Evolutionary conservation across 2,329 filamentous ascomycete genomes (phyloP), one percentile per base, ranked within the genome.

Genomic region (Sclerotinia glacialis): DNA sequence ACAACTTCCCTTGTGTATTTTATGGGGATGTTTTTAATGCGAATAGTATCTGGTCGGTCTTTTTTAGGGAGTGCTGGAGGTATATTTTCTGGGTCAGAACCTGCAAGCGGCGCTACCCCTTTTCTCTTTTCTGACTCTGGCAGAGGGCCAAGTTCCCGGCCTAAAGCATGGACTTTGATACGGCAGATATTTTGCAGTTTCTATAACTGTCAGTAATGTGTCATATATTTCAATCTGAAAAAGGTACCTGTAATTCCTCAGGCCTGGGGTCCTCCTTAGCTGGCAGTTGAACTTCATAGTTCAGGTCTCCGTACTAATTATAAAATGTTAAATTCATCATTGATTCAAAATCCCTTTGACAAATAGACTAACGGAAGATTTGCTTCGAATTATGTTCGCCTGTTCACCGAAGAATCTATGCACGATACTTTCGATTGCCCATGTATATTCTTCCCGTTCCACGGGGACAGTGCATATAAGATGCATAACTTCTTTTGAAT

Each of bases 11-110:
- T 34, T 18, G 46, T 28, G 47, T 60, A 65, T n/a, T 11, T 21
- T n/a, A n/a, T 31, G 5, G 64, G 64, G 40, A 65, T 65, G 5
- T 60, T 65, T 14, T 46, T 53, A 12, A 65, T 46, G 18, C 64
- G 64, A 42, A 65, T 60, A 3, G 64, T 65, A 46, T 65, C 64
- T 5, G 64, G 64, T 8, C 64, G 55, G 37, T 49, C 58, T 44
- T 65, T 65, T 34, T 2, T 21, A 28, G 26, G 18, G 18, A 34
- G 23, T 2, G 46, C 18, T 11, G 46, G 12, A 18, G 44, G 21
- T 7, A 23, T 18, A 5, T 34, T 16, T 3, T 31, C 26, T 23
- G 6, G 2, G n/a, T 16, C 42, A 7, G 55, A 28, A 44, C 18
- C 44, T 34, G 42, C 3, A 47, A 18, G 26, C 21, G 4, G 26